These are phyloP conservation scores for Lentinus tigrinus DNA, from an alignment of 768 basidiomycete genomes.

Conservation along the genomic window DNA sequence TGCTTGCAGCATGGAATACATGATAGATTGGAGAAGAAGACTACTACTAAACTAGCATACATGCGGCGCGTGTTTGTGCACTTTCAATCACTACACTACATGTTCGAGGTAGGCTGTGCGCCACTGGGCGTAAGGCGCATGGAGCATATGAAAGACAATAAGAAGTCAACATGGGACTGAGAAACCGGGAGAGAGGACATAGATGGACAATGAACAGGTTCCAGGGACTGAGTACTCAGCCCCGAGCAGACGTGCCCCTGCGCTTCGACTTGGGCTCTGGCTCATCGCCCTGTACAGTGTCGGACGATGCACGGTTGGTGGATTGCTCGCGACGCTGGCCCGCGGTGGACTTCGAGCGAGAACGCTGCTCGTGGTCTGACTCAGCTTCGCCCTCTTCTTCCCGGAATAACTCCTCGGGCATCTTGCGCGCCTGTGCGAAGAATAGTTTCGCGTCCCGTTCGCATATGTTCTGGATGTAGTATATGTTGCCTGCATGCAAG, in stretches of 20 bases:
- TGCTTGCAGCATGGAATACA: constrained; percentile 4
- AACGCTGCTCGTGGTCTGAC: constrained; percentile 2
- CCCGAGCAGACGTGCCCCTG: constrained; percentile 8
- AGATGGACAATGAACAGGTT: neutral
- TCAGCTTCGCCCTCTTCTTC: constrained; percentile 5
- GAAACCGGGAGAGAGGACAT: neutral
- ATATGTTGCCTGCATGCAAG: constrained; percentile 71
- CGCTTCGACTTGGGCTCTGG: constrained; percentile 10
- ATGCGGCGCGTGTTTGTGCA: neutral
- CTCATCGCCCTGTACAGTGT: constrained; percentile 13
- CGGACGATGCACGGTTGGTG: constrained; percentile 15
- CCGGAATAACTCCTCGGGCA: constrained; percentile 25
- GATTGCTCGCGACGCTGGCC: constrained; percentile 6
- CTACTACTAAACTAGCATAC: constrained; percentile 1
- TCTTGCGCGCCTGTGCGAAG: constrained; percentile 83
- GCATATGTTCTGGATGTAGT: constrained; percentile 85
- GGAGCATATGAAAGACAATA: neutral
- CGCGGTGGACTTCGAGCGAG: constrained; percentile 11
- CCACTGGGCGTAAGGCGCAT: neutral
- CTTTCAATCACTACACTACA: no score
- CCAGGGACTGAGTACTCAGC: no score
- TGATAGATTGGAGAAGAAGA: neutral
- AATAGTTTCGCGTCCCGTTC: constrained; percentile 80
- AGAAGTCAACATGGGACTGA: neutral
- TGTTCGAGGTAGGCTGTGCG: neutral